phyloP scores from a whole-genome alignment of 192 early-diverging fungal genomes.

The Coemansia sp. region DNA sequence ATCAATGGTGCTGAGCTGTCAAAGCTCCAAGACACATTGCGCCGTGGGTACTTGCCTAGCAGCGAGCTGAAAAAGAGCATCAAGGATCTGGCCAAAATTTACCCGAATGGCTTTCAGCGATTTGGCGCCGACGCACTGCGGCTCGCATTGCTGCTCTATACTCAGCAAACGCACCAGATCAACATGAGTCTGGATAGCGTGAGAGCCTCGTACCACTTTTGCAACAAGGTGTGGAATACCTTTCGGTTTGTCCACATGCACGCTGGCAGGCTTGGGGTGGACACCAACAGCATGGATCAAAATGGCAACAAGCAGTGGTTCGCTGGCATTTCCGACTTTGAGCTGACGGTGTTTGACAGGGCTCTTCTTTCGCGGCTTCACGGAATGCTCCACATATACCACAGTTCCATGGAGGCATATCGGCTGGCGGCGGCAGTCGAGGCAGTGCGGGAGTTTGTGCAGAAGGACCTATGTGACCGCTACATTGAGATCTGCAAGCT shows the following conservation, averaged over 20 bases:
- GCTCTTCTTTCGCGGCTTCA: slow-evolving; percentile 84
- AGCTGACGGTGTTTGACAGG: slow-evolving; percentile 68
- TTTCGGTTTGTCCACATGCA: slow-evolving; percentile 55
- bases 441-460: slow-evolving; percentile 81
- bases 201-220: slow-evolving; percentile 81
- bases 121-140: slow-evolving; percentile 89
- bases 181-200: slow-evolving; percentile 89
- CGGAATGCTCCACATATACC: slow-evolving; percentile 62
- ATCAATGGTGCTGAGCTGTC: slow-evolving; percentile 61
- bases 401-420: slow-evolving; percentile 63
- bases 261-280: slow-evolving; percentile 13
- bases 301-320: slow-evolving; percentile 10
- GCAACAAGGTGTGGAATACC: slow-evolving; percentile 97
- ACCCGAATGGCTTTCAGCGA: slow-evolving; percentile 83
- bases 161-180: slow-evolving; percentile 84
- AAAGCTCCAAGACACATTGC: slow-evolving; percentile 64
- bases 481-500: slow-evolving; percentile 89
- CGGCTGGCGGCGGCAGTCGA: slow-evolving; percentile 78
- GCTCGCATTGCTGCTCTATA: slow-evolving; percentile 66
- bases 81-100: slow-evolving; percentile 68
- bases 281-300: background rate
- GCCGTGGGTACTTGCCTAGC: slow-evolving; percentile 69
- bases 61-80: slow-evolving; percentile 70
- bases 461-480: slow-evolving; percentile 91
- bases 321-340: slow-evolving; percentile 28